Evolutionary conservation across 2,329 filamentous ascomycete genomes (phyloP).

Genomic region (Claviceps humidiphila): DNA sequence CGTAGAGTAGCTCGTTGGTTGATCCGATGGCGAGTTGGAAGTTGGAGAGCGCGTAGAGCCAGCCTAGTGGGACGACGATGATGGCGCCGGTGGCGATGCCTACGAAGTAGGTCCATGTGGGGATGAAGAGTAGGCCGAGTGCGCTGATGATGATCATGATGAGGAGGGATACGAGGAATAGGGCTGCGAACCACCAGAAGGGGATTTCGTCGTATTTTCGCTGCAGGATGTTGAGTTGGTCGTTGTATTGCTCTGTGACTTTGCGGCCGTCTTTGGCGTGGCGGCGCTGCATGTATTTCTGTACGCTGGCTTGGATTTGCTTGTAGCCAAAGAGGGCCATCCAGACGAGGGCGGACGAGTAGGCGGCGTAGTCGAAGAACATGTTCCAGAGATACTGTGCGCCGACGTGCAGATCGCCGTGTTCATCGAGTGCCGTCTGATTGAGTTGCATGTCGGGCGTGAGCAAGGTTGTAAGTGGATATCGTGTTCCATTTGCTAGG

Average conservation of each 20-base stretch:
- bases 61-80: constrained; percentile 43
- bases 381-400: constrained; percentile 43
- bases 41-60: constrained; percentile 47
- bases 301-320: constrained; percentile 31
- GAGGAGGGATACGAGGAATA: constrained; percentile 36
- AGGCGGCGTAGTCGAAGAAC: constrained; percentile 48
- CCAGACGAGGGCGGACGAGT: constrained; percentile 45
- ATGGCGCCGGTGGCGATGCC: constrained; percentile 40
- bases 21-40: constrained; percentile 39
- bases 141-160: constrained; percentile 37
- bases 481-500: constrained; percentile 19
- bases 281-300: constrained; percentile 27
- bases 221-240: constrained; percentile 46
- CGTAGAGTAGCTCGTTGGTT: constrained; percentile 47
- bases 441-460: constrained; percentile 29
- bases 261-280: constrained; percentile 14
- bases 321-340: constrained; percentile 40
- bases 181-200: constrained; percentile 39
- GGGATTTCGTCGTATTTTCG: constrained; percentile 35
- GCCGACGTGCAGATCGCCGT: constrained; percentile 44
- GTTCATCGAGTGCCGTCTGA: constrained; percentile 30
- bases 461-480: constrained; percentile 21
- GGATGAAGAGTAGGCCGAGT: constrained; percentile 41
- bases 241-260: constrained; percentile 42
- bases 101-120: constrained; percentile 46